Percentiles rank a stretch among this genome's conserved stretches.
Conservation (phyloP, 768 basidiomycete genomes). For the Podaxis carcinomalis region DNA sequence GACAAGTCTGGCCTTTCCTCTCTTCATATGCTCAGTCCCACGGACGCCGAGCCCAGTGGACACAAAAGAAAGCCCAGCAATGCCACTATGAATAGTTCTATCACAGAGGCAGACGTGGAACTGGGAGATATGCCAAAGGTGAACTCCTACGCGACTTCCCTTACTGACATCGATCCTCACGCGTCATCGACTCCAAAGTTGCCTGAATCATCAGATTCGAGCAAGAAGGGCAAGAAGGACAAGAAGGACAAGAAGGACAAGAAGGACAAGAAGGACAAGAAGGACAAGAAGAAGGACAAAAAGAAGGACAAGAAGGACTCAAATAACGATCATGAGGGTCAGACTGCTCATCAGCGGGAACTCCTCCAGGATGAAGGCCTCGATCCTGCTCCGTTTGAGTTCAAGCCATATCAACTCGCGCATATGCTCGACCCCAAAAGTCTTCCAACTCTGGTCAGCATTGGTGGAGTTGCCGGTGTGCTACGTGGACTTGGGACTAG, state of each 20-base stretch:
- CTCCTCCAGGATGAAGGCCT: slow-evolving; percentile 33
- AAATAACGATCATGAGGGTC: slow-evolving; percentile 21
- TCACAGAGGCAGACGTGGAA: slow-evolving; percentile 51
- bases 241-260: slow-evolving; percentile 18
- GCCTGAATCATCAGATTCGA: slow-evolving; percentile 15
- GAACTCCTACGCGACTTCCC: slow-evolving; percentile 32
- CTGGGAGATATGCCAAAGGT: slow-evolving; percentile 27
- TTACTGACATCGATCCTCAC: slow-evolving; percentile 28
- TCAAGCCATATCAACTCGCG: slow-evolving; percentile 74
- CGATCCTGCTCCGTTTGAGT: slow-evolving; percentile 69
- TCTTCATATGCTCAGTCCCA: slow-evolving; percentile 42
- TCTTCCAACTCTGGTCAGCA: slow-evolving; percentile 52
- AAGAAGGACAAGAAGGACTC: slow-evolving; percentile 19
- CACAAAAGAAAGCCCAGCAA: slow-evolving; percentile 57
- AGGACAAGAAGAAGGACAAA: slow-evolving; percentile 18
- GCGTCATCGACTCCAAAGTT: slow-evolving; percentile 5
- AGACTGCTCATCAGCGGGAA: slow-evolving; percentile 30
- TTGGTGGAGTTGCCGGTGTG: slow-evolving; percentile 71
- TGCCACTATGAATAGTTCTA: slow-evolving; percentile 45
- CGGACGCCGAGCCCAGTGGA: slow-evolving; percentile 20
- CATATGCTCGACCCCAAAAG: slow-evolving; percentile 89
- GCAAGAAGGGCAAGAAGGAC: slow-evolving; percentile 18
- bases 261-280: slow-evolving; percentile 21
- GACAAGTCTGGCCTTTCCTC: slow-evolving; percentile 48
- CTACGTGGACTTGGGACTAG: slow-evolving; percentile 74